A percentile compares a stretch with the other conserved stretches of the same genome.
phyloP scores from a whole-genome alignment of 495 filamentous ascomycete genomes.

The Annulohypoxylon stygium region DNA sequence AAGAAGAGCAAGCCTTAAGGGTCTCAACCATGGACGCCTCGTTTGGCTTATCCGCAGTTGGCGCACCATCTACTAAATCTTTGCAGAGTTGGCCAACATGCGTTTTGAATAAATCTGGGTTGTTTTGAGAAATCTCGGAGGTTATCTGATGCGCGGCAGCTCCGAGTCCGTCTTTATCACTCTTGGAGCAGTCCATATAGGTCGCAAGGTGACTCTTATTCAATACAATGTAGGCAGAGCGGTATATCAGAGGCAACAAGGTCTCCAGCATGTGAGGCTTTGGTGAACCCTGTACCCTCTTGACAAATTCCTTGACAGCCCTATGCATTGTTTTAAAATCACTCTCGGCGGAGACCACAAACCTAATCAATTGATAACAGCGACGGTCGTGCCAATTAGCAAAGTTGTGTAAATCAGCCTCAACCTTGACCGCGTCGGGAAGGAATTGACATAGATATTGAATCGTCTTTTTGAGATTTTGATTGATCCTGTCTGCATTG shows the following conservation, averaged over 20 bases:
- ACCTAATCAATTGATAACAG: constrained; percentile 88
- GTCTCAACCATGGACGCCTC: constrained; percentile 82
- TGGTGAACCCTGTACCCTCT: constrained; percentile 73
- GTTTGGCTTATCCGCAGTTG: constrained; percentile 72
- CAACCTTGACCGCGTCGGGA: constrained; percentile 76
- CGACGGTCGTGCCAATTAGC: constrained; percentile 92
- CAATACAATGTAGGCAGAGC: constrained; percentile 84
- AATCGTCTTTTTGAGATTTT: constrained; percentile 74
- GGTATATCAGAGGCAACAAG: constrained; percentile 84
- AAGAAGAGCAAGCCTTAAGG: constrained; percentile 91
- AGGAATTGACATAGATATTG: constrained; percentile 78
- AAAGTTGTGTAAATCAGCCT: constrained; percentile 85
- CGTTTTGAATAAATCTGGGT: constrained; percentile 88
- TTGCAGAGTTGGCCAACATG: constrained; percentile 94
- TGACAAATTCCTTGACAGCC: constrained; percentile 89
- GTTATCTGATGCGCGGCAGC: constrained; percentile 88
- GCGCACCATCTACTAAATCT: constrained; percentile 82
- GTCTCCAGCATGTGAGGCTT: constrained; percentile 77
- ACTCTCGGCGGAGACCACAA: constrained; percentile 84
- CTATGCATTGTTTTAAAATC: constrained; percentile 92
- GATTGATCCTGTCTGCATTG: constrained; percentile 74
- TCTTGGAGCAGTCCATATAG: constrained; percentile 87
- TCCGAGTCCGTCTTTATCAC: constrained; percentile 81
- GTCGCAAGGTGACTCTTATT: constrained; percentile 93
- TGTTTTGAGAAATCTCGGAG: constrained; percentile 89